phyloP scores from a whole-genome alignment of 2,329 filamentous ascomycete genomes.

The Xylaria sp. region DNA sequence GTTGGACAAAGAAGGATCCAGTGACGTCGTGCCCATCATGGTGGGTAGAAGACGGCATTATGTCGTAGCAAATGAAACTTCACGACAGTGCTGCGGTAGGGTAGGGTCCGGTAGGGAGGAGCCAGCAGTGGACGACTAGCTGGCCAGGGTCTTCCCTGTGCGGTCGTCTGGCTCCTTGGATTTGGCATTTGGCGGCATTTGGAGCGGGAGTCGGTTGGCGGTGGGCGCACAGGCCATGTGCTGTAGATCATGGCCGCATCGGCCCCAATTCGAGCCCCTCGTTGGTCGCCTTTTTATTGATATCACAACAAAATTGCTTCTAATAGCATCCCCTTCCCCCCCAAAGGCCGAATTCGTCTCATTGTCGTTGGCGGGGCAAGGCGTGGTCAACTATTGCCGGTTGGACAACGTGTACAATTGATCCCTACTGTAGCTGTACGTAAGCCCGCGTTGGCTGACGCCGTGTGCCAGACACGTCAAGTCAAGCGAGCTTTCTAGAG shows the following conservation, averaged over 20 bases:
- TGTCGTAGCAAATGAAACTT: constrained; percentile 29
- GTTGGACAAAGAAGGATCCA: constrained; percentile 34
- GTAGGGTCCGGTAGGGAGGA: background rate
- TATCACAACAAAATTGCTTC: constrained; percentile 24
- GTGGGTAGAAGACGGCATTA: constrained; percentile 39
- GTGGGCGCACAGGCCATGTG: constrained; percentile 29
- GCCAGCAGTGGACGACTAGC: constrained; percentile 10
- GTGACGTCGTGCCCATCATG: constrained; percentile 35
- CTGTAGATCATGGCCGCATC: constrained; percentile 31
- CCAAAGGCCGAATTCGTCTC: constrained; percentile 16
- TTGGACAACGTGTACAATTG: constrained; percentile 38
- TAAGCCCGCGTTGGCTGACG: constrained; percentile 31
- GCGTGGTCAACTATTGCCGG: constrained; percentile 30
- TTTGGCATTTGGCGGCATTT: background rate
- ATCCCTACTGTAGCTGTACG: constrained; percentile 21
- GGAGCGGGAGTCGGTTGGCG: background rate
- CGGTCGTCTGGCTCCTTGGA: too few relatives aligned
- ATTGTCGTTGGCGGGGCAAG: constrained; percentile 24
- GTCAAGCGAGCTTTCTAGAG: constrained; percentile 21
- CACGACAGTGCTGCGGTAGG: background rate
- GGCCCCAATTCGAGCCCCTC: constrained; percentile 29
- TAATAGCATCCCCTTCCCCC: constrained; percentile 10
- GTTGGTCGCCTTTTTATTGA: constrained; percentile 29
- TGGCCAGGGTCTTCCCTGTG: constrained; percentile 32
- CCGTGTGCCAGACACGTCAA: constrained; percentile 22